Conservation (phyloP, 129 eudicot genomes). For the Scalesia atractyloides region DNA sequence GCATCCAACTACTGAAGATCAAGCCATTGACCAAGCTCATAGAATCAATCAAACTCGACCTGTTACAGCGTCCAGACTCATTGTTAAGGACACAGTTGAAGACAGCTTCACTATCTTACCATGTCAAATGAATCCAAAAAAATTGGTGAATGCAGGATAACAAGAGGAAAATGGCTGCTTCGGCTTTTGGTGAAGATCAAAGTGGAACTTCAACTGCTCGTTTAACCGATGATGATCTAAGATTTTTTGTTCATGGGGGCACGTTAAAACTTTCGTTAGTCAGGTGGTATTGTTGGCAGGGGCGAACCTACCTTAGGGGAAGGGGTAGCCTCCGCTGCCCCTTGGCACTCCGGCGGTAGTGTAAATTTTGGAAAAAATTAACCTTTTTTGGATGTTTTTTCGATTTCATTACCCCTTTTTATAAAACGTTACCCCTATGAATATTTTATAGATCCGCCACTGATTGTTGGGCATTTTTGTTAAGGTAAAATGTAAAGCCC, state of each 20-base stretch:
- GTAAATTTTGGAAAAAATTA: no score
- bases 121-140: not conserved
- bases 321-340: no score
- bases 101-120: conserved; percentile 42
- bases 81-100: conserved; percentile 76
- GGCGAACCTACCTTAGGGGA: no score
- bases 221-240: conserved; percentile 64
- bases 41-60: conserved; percentile 94
- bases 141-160: conserved; percentile 55
- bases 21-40: conserved; percentile 94
- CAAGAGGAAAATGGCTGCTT: conserved; percentile 82
- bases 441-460: no score
- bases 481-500: conserved; percentile 32
- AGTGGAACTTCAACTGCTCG: conserved; percentile 55
- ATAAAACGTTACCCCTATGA: no score
- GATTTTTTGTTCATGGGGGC: conserved; percentile 49
- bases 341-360: no score
- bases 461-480: conserved; percentile 26
- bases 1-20: conserved; percentile 98
- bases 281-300: conserved; percentile 12
- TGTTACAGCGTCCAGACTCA: conserved; percentile 74
- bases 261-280: no score
- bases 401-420: no score
- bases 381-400: no score
- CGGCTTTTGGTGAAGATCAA: conserved; percentile 86